phyloP scores from a whole-genome alignment of 768 basidiomycete genomes.

The Lentinula lateritia region DNA sequence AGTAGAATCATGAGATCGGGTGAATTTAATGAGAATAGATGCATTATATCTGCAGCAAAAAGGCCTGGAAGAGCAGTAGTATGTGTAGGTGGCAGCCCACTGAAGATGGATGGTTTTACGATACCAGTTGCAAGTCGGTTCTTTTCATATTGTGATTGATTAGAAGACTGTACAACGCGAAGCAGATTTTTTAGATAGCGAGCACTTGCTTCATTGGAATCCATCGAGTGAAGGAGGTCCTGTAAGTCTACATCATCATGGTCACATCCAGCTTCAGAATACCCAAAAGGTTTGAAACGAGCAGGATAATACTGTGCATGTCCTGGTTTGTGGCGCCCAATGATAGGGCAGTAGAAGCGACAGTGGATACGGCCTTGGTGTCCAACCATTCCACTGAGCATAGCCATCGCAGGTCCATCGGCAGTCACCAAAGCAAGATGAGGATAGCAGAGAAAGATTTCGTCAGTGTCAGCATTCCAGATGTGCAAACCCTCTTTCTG shows the following conservation, averaged over 20 bases:
- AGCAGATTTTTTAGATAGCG: neutral
- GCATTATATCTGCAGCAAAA: constrained; percentile 26
- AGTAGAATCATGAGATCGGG: no score
- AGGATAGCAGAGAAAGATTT: constrained; percentile 4
- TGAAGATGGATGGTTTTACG: constrained; percentile 21
- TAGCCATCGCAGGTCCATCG: constrained; percentile 19
- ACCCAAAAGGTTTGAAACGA: constrained; percentile 17
- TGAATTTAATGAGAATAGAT: no score
- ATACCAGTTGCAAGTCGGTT: constrained; percentile 19
- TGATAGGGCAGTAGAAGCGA: constrained; percentile 21
- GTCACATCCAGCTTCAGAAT: constrained; percentile 16
- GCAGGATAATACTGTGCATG: constrained; percentile 34
- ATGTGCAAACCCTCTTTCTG: constrained; percentile 10
- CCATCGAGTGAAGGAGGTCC: neutral
- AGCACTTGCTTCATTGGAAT: neutral
- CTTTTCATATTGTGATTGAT: neutral
- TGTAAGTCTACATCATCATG: constrained; percentile 24
- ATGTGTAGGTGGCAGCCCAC: constrained; percentile 13
- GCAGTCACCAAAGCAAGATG: constrained; percentile 12
- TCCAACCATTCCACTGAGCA: constrained; percentile 27
- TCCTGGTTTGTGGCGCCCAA: constrained; percentile 21
- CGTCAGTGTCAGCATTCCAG: constrained; percentile 16
- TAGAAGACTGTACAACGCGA: neutral
- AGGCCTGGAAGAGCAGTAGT: constrained; percentile 15
- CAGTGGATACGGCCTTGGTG: constrained; percentile 25